Evolutionary conservation across 73 alveolate genomes (phyloP).

Genomic region (Stentor coeruleus): DNA sequence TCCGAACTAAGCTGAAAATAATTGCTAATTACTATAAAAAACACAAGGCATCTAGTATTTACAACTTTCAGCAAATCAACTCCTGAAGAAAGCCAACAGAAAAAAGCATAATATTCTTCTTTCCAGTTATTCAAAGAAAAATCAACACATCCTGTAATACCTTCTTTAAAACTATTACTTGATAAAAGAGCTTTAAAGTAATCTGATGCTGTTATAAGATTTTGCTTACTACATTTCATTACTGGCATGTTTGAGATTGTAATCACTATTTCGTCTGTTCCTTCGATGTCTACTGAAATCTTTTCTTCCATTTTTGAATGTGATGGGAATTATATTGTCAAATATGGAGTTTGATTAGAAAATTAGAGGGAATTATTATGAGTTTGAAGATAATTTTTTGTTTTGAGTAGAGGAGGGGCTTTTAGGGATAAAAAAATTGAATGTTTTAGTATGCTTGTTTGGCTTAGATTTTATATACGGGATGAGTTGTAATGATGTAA

Average conservation of each 20-base stretch:
- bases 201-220: neutral
- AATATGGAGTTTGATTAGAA: too few relatives aligned
- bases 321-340: too few relatives aligned
- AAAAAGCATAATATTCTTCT: neutral
- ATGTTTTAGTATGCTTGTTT: too few relatives aligned
- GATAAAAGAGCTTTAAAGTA: neutral
- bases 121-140: neutral
- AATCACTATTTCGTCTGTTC: neutral
- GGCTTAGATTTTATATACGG: too few relatives aligned
- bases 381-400: too few relatives aligned
- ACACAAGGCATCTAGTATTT: neutral
- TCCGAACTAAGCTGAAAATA: neutral
- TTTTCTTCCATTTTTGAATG: neutral
- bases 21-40: neutral
- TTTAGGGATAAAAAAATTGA: too few relatives aligned
- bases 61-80: neutral
- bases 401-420: too few relatives aligned
- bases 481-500: too few relatives aligned
- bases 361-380: too few relatives aligned
- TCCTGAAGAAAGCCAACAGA: slow-evolving; percentile 7
- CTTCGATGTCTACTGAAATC: neutral
- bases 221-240: slow-evolving; percentile 30
- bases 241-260: neutral
- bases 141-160: slow-evolving; percentile 7
- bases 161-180: neutral